phyloP scores from a whole-genome alignment of 2,329 filamentous ascomycete species.

The Ophiostoma perfectum region DNA sequence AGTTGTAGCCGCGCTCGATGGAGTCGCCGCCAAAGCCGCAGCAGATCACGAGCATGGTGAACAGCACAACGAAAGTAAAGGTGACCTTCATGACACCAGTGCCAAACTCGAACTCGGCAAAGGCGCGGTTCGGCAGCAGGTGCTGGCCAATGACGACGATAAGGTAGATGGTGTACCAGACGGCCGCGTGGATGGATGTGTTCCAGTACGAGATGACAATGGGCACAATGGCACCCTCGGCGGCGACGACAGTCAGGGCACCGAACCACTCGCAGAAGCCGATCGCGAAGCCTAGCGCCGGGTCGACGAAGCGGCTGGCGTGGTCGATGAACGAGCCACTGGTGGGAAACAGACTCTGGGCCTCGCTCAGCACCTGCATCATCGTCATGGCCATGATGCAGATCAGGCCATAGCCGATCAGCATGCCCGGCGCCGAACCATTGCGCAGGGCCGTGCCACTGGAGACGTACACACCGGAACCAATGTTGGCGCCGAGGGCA shows the following conservation, averaged over 20 bases:
- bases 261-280: conserved; percentile 49
- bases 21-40: conserved; percentile 23
- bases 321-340: conserved; percentile 52
- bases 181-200: conserved; percentile 40
- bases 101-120: conserved; percentile 36
- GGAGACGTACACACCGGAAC: conserved; percentile 23
- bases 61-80: conserved; percentile 24
- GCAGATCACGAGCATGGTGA: conserved; percentile 25
- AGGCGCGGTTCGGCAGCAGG: conserved; percentile 43
- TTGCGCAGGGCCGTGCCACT: conserved; percentile 44
- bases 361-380: conserved; percentile 24
- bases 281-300: conserved; percentile 52
- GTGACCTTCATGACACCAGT: conserved; percentile 29
- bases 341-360: conserved; percentile 39
- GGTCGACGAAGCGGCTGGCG: conserved; percentile 51
- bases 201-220: conserved; percentile 40
- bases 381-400: conserved; percentile 24
- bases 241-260: conserved; percentile 28
- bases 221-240: conserved; percentile 23
- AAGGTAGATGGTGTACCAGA: conserved; percentile 37
- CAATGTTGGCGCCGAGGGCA: conserved; percentile 26
- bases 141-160: conserved; percentile 33
- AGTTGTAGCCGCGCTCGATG: conserved; percentile 25
- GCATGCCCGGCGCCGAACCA: conserved; percentile 51
- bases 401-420: conserved; percentile 24